Base-by-base conservation (phyloP, 805 yeast genomes). In the Ogataea parapolymorpha region DNA sequence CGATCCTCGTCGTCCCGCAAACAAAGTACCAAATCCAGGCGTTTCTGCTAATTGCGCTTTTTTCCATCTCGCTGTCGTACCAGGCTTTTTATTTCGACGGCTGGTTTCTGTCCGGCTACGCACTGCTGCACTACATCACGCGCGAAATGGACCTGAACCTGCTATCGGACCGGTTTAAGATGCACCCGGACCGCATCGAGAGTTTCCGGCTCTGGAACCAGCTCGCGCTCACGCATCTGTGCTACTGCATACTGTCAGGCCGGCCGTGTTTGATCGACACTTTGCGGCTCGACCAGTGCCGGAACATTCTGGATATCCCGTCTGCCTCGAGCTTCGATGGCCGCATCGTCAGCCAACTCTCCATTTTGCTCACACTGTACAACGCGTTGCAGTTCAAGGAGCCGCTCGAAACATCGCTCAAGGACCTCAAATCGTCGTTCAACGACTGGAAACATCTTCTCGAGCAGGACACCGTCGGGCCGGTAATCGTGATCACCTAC, bases 251-350 rank as follows among this genome's bases (percentile, higher is more conserved):
- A 11, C 67, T 77, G 49, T 72, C 82, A 1, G 89, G 89, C 0
- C 63, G 91, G 48, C 77, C 77, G 74, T 81, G 88, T 53, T 63
- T 82, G 9, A 59, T 83, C 6, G 87, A 82, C 54, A 80, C 74
- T 44, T 65, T 73, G 17, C 65, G 87, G 28, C 58, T 82, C 32
- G 78, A 76, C 43, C 73, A 76, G 44, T 79, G 86, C 45, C 69
- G 79, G 8, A 70, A 77, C 15, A 74, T 82, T 1, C 60, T 84
- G 26, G 76, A 79, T 18, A 61, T 80, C 16, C 69, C 80, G 2
- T 68, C 76, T 20, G 77, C 88, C 2, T 79, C 84, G 7, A 79
- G 81, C 50, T 82, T 82, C 57, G 91, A 84, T 57, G 87, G 86
- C 6, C 59, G 86, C 42, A 79, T 83, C 79, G 83, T 84, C 6